Conservation (phyloP, 2,329 filamentous ascomycete genomes). For the Graphiopsis chlorocephala region DNA sequence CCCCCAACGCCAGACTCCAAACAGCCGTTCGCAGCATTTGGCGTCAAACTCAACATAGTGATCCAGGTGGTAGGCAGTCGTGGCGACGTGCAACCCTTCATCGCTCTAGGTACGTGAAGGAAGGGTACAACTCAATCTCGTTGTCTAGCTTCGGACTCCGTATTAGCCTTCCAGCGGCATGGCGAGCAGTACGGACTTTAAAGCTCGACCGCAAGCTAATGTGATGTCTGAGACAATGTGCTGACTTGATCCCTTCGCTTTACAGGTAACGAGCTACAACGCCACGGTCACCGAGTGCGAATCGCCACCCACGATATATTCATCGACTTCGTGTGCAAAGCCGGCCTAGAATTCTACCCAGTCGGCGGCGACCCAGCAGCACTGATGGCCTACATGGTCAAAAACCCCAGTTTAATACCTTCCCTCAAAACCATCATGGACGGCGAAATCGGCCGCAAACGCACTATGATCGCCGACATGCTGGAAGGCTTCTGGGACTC, state of each 20-base stretch:
- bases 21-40: conserved; percentile 15
- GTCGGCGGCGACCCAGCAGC: conserved; percentile 72
- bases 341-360: conserved; percentile 70
- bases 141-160: too few relatives aligned
- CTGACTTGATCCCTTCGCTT: too few relatives aligned
- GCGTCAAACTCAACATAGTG: conserved; percentile 59
- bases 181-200: too few relatives aligned
- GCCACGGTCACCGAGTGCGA: conserved; percentile 51
- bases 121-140: too few relatives aligned
- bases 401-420: conserved; percentile 26
- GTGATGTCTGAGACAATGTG: too few relatives aligned
- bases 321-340: conserved; percentile 64
- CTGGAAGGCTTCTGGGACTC: conserved; percentile 36
- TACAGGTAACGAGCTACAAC: conserved; percentile 2
- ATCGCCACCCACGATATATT: conserved; percentile 72
- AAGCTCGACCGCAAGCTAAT: too few relatives aligned
- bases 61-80: conserved; percentile 73
- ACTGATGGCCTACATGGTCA: conserved; percentile 54
- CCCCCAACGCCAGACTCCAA: neutral
- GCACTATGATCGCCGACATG: conserved; percentile 30
- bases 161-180: too few relatives aligned
- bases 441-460: conserved; percentile 31
- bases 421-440: conserved; percentile 28
- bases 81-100: conserved; percentile 73
- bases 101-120: too few relatives aligned